Evolutionary conservation across 805 yeast species (phyloP).

Genomic region (Candida insectalens): DNA sequence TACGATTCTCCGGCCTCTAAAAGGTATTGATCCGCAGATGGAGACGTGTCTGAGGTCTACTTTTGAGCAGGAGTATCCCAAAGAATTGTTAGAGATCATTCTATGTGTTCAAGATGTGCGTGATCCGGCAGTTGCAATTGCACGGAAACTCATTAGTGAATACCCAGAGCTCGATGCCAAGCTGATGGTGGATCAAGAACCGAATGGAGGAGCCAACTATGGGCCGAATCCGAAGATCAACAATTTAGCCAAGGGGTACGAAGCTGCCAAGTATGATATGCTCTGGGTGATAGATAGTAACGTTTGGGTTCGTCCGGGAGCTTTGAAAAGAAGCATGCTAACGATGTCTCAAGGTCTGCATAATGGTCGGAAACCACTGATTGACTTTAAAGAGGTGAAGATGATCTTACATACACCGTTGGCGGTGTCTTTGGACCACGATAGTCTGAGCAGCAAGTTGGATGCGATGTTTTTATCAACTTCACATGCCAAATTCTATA

Average conservation of each 20-base stretch:
- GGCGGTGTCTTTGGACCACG: constrained; percentile 28
- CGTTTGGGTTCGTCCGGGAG: constrained; percentile 64
- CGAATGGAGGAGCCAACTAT: constrained; percentile 28
- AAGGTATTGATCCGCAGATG: constrained; percentile 76
- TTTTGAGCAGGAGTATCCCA: constrained; percentile 59
- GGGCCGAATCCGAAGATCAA: constrained; percentile 91
- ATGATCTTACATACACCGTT: constrained; percentile 79
- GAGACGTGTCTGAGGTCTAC: constrained; percentile 58
- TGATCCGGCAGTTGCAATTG: constrained; percentile 61
- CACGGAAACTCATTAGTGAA: constrained; percentile 35
- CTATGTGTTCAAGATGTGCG: constrained; percentile 59
- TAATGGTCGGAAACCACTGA: constrained; percentile 29
- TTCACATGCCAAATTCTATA: constrained; percentile 79
- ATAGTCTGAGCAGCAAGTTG: constrained; percentile 31
- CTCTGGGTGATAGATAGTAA: constrained; percentile 84
- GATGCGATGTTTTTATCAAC: constrained; percentile 83
- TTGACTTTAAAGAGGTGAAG: constrained; percentile 33
- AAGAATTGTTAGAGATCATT: constrained; percentile 49
- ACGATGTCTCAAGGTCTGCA: constrained; percentile 40
- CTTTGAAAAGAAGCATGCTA: constrained; percentile 54
- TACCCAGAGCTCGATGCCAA: constrained; percentile 51
- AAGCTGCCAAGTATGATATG: constrained; percentile 57
- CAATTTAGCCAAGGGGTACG: constrained; percentile 75
- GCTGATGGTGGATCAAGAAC: constrained; percentile 39
- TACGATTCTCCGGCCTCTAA: constrained; percentile 71